phyloP scores from a whole-genome alignment of 1,284 basidiomycete species.

The Moniliella sp. region DNA sequence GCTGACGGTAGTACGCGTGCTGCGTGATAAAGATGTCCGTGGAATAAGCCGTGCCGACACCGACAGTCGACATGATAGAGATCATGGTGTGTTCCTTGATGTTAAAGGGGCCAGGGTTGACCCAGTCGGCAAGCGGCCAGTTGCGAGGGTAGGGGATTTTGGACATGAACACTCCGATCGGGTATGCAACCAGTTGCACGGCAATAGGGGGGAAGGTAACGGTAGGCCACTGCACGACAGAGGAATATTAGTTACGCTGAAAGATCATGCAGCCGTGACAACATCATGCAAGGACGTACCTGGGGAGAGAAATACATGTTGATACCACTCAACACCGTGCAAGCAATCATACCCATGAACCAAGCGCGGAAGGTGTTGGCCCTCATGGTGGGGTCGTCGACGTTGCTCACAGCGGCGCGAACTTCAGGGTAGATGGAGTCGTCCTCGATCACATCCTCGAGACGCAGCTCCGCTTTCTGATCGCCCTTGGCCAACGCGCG shows the following conservation, averaged over 20 bases:
- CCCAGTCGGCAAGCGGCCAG: background rate
- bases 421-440: constrained; percentile 26
- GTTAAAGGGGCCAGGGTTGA: constrained; percentile 21
- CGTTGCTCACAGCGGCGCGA: constrained; percentile 20
- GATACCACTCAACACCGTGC: constrained; percentile 13
- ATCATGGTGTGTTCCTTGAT: constrained; percentile 21
- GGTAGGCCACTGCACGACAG: constrained; percentile 10
- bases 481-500: constrained; percentile 6
- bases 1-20: background rate
- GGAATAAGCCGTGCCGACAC: constrained; percentile 1
- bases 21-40: background rate
- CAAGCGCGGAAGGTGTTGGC: constrained; percentile 21
- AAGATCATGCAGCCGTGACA: too few species aligned
- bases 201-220: constrained; percentile 13
- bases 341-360: constrained; percentile 13
- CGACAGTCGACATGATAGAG: constrained; percentile 11
- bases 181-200: constrained; percentile 16
- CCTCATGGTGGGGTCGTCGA: constrained; percentile 23
- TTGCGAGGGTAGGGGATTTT: constrained; percentile 1
- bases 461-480: constrained; percentile 4
- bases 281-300: constrained; percentile 16
- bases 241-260: too few species aligned
- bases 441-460: constrained; percentile 10
- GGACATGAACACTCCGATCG: constrained; percentile 12
- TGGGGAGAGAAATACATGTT: constrained; percentile 20